Conservation (phyloP, 257 asterid species). For the Fraxinus quadrangulata region DNA sequence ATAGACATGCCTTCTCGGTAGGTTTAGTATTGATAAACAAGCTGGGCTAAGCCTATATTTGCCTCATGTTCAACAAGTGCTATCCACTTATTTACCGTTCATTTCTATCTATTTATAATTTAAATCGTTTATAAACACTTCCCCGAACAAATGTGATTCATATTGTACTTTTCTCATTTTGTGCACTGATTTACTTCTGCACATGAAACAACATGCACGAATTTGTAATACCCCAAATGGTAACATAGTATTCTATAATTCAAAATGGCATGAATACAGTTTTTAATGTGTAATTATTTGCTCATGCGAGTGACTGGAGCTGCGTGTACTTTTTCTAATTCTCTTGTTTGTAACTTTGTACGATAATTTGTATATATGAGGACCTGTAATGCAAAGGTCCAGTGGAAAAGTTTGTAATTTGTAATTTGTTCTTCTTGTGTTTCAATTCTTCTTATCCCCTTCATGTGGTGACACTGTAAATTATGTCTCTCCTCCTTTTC, state of each 20-base stretch:
- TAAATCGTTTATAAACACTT: too few species aligned
- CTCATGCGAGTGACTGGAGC: slow-evolving; percentile 37
- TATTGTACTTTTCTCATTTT: slow-evolving; percentile 33
- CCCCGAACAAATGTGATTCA: slow-evolving; percentile 14
- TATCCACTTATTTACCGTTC: too few species aligned
- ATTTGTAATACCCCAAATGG: slow-evolving; percentile 37
- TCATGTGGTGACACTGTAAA: not conserved
- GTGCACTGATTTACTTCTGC: slow-evolving; percentile 31
- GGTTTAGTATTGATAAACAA: slow-evolving; percentile 24
- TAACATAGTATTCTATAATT: slow-evolving; percentile 38
- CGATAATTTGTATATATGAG: not conserved
- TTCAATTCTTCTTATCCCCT: not conserved
- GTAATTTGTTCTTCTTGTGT: not conserved
- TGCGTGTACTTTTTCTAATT: slow-evolving; percentile 34
- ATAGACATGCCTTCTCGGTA: slow-evolving; percentile 46
- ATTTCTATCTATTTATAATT: too few species aligned
- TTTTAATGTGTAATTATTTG: slow-evolving; percentile 55
- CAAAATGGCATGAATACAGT: slow-evolving; percentile 72
- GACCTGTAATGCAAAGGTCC: not conserved
- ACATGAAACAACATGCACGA: slow-evolving; percentile 23
- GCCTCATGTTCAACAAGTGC: too few species aligned
- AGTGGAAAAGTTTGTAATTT: not conserved
- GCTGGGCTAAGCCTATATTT: too few species aligned
- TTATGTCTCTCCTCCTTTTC: too few species aligned
- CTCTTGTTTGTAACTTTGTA: slow-evolving; percentile 27